Base-by-base conservation (phyloP, 257 asterid species). In the Primulina tabacum region DNA sequence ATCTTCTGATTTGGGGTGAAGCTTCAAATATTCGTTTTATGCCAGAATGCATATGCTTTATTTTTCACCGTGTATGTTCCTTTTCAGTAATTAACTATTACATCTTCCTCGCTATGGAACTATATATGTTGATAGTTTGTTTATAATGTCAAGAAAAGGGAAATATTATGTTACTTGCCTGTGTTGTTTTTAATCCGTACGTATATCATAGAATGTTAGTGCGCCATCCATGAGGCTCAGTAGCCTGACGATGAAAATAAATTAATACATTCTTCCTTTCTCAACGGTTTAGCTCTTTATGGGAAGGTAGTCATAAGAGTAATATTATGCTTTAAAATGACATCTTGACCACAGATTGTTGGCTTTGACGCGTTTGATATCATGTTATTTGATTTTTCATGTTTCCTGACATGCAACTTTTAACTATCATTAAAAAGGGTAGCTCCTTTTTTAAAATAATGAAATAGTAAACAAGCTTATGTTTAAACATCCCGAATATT, bases 1-100 rank as follows among this genome's bases (percentile, higher is more conserved):
- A 90, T 89, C 96, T 94, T 77, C 96, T 94, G 77, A 90, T 94
- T 58, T 94, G 99, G 99, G 97, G 99, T 18, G 99, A 94, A 90
- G 97, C 97, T 79, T 94, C 99, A 70, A 94, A 94, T 71, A 79
- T 94, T 70, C 96, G 99, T 20, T 94, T 94, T 73, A 94, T 94
- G 99, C 99, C 99, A 20, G 99, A 94, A 72, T 94, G 99, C 85
- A 65, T 94, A 58, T 94, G 99, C 89, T 94, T 90, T 81, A 89
- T 94, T 52, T 94, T 94, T 81, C 99, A 94, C 79, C 81, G 73
- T 73, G 99, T 94, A 89, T 37, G 92, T 68, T 81, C 73, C 75
- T 71, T 78, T 76, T 60, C 70, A 32, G 68, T 30, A 59, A 56
- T 24, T 65, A 66, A 53, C 67, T 38, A 11, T 10, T 47, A 50